Evolutionary conservation across 2,329 filamentous ascomycete species (phyloP), one percentile per base, ranked within the genome.

Genomic region (Chaetomiaceae sp.): DNA sequence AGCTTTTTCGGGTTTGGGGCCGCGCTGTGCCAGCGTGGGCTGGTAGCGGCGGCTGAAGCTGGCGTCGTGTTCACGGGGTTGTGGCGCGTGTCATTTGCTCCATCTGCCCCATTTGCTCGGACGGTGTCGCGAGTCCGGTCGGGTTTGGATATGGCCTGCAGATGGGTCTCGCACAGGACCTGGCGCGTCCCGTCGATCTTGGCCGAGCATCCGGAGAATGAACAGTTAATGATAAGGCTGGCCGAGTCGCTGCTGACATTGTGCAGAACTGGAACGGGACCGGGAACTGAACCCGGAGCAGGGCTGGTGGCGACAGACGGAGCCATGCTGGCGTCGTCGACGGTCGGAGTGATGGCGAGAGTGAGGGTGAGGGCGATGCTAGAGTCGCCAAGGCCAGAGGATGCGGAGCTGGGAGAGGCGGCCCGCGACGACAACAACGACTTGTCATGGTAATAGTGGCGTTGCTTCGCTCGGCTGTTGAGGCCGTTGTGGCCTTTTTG

Each of bases 371-470:
- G 30, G 41, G 23, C 19, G 20, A 17, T 41, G 23, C n/a, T 30
- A 9, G 30, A 45, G 23, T 23, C 21, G 25, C 35, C 20, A n/a
- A 20, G 13, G 34, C 23, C 25, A 13, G 44, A 25, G 14, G 31
- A 25, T 31, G 51, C 30, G 40, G 42, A 42, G 37, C 39, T 51
- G 48, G 44, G 51, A 45, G 51, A 55, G 37, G 49, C 46, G 47
- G 51, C 47, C 48, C 48, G 51, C 30, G 51, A 44, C 31, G 55
- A 48, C 48, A 48, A 43, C 44, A 46, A 31, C 48, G 48, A 47
- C 20, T 46, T 54, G 48, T 55, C 55, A 57, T 58, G 47, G 51
- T 55, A 54, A 31, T 41, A 34, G 37, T 35, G 44, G 9, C 44
- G 48, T 10, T 38, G 44, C 34, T 48, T 45, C 5, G 10, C 31